Evolutionary conservation across 1,284 basidiomycete species (phyloP), one percentile per base, ranked within the genome.

Genomic region (Trichosporon sp.): DNA sequence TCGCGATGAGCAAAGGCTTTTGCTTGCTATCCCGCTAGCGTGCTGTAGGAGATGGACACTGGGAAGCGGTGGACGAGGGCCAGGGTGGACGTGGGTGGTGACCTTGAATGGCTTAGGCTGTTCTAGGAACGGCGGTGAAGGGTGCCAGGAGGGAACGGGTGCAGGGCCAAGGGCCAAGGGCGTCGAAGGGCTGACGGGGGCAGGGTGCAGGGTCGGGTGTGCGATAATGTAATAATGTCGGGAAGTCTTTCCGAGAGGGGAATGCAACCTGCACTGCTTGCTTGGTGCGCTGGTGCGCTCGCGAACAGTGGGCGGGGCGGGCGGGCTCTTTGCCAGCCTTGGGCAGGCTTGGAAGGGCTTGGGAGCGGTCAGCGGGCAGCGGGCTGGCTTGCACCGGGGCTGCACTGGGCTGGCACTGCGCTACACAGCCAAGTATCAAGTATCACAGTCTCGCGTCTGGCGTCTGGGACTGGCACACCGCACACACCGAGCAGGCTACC

Each of bases 241-340:
- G 59, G 59, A 63, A 63, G 31, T 19, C 59, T 63, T 63, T 63
- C 59, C 59, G 59, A 63, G 59, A 63, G 59, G 59, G 59, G 59
- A 37, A 63, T 35, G 31, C 16, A 37, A 26, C 14, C n/a, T 26
- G n/a, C 51, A 54, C 51, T 54, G 51, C 11, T 16, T 37, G 31
- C 26, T 26, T 26, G 26, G 26, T 26, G 26, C 26, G 26, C 59
- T 63, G 26, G 26, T 26, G 26, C 26, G 26, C 26, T 26, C 16
- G 12, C 11, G 31, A 16, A 10, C 5, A 32, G 31, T n/a, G 59
- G 31, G 31, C 16, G 59, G 31, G 19, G 26, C 26, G 26, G 26
- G 26, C 26, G 26, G 26, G 26, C 26, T 26, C 14, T 19, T 5
- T 32, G 32, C 14, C 8, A 26, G 59, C 31, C 31, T 31, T 11